A percentile compares a stretch with the other conserved stretches of the same genome.
phyloP scores from a whole-genome alignment of 306 rosid genomes.

The Cucumis cinereus region DNA sequence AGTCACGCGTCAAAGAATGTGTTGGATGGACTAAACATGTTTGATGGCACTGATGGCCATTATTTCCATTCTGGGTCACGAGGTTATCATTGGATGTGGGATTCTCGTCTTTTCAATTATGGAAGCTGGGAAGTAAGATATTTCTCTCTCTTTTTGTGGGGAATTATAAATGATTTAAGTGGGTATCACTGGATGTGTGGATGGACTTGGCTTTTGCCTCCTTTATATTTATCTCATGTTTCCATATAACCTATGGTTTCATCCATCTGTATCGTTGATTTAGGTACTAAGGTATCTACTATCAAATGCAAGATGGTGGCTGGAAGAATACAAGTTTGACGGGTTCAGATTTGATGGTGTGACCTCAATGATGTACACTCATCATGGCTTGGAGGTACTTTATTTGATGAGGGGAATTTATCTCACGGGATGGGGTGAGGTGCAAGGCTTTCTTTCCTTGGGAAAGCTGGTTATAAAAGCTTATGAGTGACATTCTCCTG shows the following conservation, averaged over 20 bases:
- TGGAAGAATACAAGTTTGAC: slow-evolving; percentile 91
- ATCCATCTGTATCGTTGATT: slow-evolving; percentile 8
- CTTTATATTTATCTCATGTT: background rate
- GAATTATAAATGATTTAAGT: background rate
- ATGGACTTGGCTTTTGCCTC: background rate
- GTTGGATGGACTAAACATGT: slow-evolving; percentile 93
- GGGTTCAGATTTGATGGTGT: slow-evolving; percentile 97
- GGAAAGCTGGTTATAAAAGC: background rate
- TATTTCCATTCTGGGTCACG: slow-evolving; percentile 94
- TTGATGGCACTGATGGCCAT: slow-evolving; percentile 92
- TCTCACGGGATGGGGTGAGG: background rate
- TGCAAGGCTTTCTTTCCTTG: background rate
- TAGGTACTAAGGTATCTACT: slow-evolving; percentile 89
- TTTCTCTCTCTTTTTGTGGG: background rate
- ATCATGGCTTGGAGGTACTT: slow-evolving; percentile 79
- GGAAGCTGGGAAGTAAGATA: slow-evolving; percentile 98
- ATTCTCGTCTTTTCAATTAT: slow-evolving; percentile 97
- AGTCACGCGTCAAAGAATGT: slow-evolving; percentile 90
- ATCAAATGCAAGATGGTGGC: slow-evolving; percentile 99
- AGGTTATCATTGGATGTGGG: slow-evolving; percentile 99
- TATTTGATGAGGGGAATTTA: background rate
- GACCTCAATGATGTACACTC: slow-evolving; percentile 99
- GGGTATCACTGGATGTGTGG: background rate
- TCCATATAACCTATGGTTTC: background rate
- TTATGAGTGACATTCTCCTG: background rate